Evolutionary conservation across 1,139 yeast genomes (phyloP).

Genomic region (Yueomyces sp.): DNA sequence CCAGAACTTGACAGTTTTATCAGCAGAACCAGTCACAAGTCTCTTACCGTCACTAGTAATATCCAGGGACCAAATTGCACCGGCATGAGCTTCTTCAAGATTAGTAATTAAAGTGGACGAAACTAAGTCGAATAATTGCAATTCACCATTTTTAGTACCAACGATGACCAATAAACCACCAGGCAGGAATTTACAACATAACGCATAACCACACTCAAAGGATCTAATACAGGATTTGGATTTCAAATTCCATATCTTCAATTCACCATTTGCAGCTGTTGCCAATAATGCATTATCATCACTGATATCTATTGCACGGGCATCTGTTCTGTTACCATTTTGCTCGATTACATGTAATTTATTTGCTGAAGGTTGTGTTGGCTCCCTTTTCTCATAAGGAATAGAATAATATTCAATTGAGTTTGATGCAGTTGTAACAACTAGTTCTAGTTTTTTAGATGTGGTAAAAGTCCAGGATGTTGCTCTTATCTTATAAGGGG

Average conservation of each 20-base stretch:
- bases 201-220: slow-evolving; percentile 79
- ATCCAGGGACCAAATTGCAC: slow-evolving; percentile 88
- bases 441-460: slow-evolving; percentile 41
- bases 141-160: slow-evolving; percentile 82
- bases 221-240: slow-evolving; percentile 71
- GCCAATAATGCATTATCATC: slow-evolving; percentile 71
- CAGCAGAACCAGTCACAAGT: slow-evolving; percentile 88
- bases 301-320: slow-evolving; percentile 72
- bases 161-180: slow-evolving; percentile 80
- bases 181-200: slow-evolving; percentile 73
- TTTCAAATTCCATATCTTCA: slow-evolving; percentile 79
- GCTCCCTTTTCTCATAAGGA: slow-evolving; percentile 35
- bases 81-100: slow-evolving; percentile 67
- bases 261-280: slow-evolving; percentile 80
- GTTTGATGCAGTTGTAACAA: slow-evolving; percentile 59
- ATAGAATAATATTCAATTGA: slow-evolving; percentile 58
- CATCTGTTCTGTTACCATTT: slow-evolving; percentile 82
- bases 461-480: slow-evolving; percentile 39
- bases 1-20: slow-evolving; percentile 85
- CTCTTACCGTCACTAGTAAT: slow-evolving; percentile 76
- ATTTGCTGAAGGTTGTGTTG: slow-evolving; percentile 31
- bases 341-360: slow-evolving; percentile 51
- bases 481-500: slow-evolving; percentile 43
- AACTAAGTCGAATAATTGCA: slow-evolving; percentile 79
- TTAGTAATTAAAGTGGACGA: slow-evolving; percentile 60